A percentile compares a stretch with the other conserved stretches of the same genome.
phyloP scores from a whole-genome alignment of 2,329 filamentous ascomycete species.

The Curvularia lunata region DNA sequence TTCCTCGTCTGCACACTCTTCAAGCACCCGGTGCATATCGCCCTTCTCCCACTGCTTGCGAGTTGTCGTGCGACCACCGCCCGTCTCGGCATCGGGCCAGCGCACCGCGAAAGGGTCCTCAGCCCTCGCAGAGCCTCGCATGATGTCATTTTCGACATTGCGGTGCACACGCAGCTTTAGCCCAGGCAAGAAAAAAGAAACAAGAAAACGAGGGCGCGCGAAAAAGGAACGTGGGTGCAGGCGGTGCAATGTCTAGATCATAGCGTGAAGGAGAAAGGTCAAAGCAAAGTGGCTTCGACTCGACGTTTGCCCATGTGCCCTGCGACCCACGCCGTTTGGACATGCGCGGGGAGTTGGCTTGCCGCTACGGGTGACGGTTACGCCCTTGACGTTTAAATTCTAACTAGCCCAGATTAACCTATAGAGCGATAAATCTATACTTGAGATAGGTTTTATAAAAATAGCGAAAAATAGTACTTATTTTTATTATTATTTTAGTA shows the following conservation, averaged over 20 bases:
- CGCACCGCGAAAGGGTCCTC: constrained; percentile 35
- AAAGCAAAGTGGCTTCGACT: constrained; percentile 8
- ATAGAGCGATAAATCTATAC: too few species aligned
- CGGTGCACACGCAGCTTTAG: constrained; percentile 3
- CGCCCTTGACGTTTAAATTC: too few species aligned
- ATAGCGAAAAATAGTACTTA: too few species aligned
- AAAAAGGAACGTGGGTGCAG: not conserved
- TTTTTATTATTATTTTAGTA: too few species aligned
- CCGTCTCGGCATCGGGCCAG: constrained; percentile 25
- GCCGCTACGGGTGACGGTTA: constrained; percentile 5
- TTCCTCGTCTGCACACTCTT: constrained; percentile 19
- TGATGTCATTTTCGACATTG: constrained; percentile 43
- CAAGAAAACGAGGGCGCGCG: not conserved
- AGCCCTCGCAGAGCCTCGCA: constrained; percentile 39
- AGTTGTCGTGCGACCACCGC: constrained; percentile 8
- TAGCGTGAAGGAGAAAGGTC: constrained; percentile 11
- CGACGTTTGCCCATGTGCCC: constrained; percentile 19
- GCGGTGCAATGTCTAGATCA: constrained; percentile 14
- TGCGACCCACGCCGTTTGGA: constrained; percentile 23
- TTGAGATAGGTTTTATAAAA: too few species aligned
- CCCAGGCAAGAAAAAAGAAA: not conserved
- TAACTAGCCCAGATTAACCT: too few species aligned
- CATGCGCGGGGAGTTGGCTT: constrained; percentile 29
- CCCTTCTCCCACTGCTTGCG: constrained; percentile 17
- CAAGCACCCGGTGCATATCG: constrained; percentile 40